Conservation (phyloP, 768 basidiomycete genomes). For the Rhodosporidiobolus sp. region DNA sequence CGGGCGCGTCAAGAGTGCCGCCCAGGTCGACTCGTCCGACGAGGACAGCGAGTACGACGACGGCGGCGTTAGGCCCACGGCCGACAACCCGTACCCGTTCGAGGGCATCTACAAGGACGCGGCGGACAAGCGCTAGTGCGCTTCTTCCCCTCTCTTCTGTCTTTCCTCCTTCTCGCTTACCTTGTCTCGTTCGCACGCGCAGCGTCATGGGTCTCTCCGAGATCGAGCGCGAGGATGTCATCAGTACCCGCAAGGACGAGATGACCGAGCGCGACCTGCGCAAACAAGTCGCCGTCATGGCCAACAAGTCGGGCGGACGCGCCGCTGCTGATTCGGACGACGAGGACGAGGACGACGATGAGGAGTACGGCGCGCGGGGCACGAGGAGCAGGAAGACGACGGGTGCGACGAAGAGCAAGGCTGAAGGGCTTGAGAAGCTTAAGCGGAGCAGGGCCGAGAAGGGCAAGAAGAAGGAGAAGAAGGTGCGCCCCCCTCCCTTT, state of each 20-base stretch:
- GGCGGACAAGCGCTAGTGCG: conserved; percentile 74
- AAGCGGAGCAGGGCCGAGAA: conserved; percentile 84
- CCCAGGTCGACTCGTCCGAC: conserved; percentile 45
- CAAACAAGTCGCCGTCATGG: conserved; percentile 68
- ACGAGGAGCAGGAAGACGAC: conserved; percentile 60
- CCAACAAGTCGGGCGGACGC: conserved; percentile 73
- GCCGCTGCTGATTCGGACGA: conserved; percentile 57
- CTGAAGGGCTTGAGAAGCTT: conserved; percentile 56
- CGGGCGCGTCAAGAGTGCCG: conserved; percentile 21
- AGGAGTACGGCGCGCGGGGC: conserved; percentile 37
- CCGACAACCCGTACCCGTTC: conserved; percentile 72
- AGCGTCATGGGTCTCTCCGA: conserved; percentile 79
- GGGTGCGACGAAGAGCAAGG: conserved; percentile 40
- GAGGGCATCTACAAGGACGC: conserved; percentile 89
- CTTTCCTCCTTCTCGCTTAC: background rate
- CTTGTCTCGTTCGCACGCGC: conserved; percentile 11
- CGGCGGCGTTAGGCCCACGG: conserved; percentile 58
- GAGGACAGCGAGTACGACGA: conserved; percentile 58
- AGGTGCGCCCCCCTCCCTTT: conserved; percentile 5
- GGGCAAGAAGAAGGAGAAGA: conserved; percentile 63
- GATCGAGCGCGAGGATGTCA: conserved; percentile 80
- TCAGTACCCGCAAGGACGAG: conserved; percentile 75
- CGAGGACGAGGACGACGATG: conserved; percentile 72
- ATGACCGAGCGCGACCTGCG: conserved; percentile 71
- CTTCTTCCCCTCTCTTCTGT: background rate